Evolutionary conservation across 2,329 filamentous ascomycete genomes (phyloP), one percentile per base, ranked within the genome.

Genomic region (Davidsoniella australis): DNA sequence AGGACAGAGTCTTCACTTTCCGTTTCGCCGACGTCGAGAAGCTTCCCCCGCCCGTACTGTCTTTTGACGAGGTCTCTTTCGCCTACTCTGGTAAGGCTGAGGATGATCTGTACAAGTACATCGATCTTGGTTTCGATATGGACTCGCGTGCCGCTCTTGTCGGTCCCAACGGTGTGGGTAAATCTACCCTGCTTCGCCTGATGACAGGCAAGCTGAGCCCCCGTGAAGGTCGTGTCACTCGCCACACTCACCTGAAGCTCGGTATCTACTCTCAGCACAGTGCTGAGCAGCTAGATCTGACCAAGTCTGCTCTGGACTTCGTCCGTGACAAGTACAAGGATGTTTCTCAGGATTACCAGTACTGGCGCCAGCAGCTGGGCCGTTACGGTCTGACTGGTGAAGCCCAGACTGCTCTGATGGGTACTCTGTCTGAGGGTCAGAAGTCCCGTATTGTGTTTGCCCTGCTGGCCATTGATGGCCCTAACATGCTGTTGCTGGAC

Each of bases 81-180:
- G 94, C 89, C 41, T 98, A 98, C 75, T 94, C 86, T 49, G 91
- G 91, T 54, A 77, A 94, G 12, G 60, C 77, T 49, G 80, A 85
- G 61, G 91, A 98, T 63, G 93, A 94, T 64, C 73, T 98, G 49
- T 98, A 98, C 73, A 85, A 89, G 67, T 78, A 95, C 70, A 78
- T 98, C 40, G 91, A 98, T 64, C 84, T 98, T 55, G 91, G 91
- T 78, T 91, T 98, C 60, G 93, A 98, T 68, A 98, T 98, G 91
- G 91, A 98, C 72, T 95, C 88, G 55, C 82, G 91, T 70, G 94
- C 88, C 43, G 89, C 89, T 44, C 81, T 98, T 54, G 91, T 98
- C 63, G 91, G 91, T 53, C 91, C 91, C 64, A 96, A 96, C 68
- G 91, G 91, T 87, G 91, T 96, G 53, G 91, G 91, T 66, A 98